Conservation (phyloP, 805 yeast genomes). For the Martiniozyma abietophila region DNA sequence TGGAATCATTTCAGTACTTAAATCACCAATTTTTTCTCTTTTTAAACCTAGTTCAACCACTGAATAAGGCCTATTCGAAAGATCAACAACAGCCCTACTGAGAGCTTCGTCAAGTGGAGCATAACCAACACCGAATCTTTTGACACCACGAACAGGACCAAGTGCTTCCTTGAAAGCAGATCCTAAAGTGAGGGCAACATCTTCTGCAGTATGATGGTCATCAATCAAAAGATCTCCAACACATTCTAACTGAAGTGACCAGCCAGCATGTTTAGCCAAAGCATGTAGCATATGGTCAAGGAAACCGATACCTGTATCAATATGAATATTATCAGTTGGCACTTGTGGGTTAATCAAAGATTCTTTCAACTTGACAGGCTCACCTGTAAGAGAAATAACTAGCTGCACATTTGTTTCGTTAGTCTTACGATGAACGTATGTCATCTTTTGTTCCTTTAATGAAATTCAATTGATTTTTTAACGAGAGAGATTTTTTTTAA, state of each 20-base stretch:
- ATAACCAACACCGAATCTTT: slow-evolving; percentile 85
- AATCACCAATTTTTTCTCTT: slow-evolving; percentile 88
- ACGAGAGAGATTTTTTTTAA: neutral
- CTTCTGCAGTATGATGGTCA: slow-evolving; percentile 96
- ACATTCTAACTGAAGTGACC: slow-evolving; percentile 87
- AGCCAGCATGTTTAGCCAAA: slow-evolving; percentile 91
- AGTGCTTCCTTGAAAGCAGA: slow-evolving; percentile 81
- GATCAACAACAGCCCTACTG: slow-evolving; percentile 90
- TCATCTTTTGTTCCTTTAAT: slow-evolving; percentile 23
- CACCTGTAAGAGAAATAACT: slow-evolving; percentile 79
- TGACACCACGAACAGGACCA: slow-evolving; percentile 84
- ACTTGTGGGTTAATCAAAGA: slow-evolving; percentile 30
- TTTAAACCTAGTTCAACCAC: slow-evolving; percentile 82
- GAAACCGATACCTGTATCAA: slow-evolving; percentile 91
- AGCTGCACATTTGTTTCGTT: slow-evolving; percentile 93
- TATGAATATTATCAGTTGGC: slow-evolving; percentile 60
- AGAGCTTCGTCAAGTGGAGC: slow-evolving; percentile 97
- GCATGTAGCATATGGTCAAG: slow-evolving; percentile 98
- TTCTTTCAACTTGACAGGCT: slow-evolving; percentile 43
- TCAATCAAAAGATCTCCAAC: slow-evolving; percentile 92
- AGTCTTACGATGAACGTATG: slow-evolving; percentile 59
- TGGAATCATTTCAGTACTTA: slow-evolving; percentile 95
- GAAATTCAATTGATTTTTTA: no score
- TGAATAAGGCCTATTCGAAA: slow-evolving; percentile 88
- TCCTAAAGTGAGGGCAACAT: slow-evolving; percentile 89